These are phyloP conservation scores for Fusarium sp. DNA, from an alignment of 2,329 filamentous ascomycete species.

Conservation along the genomic window DNA sequence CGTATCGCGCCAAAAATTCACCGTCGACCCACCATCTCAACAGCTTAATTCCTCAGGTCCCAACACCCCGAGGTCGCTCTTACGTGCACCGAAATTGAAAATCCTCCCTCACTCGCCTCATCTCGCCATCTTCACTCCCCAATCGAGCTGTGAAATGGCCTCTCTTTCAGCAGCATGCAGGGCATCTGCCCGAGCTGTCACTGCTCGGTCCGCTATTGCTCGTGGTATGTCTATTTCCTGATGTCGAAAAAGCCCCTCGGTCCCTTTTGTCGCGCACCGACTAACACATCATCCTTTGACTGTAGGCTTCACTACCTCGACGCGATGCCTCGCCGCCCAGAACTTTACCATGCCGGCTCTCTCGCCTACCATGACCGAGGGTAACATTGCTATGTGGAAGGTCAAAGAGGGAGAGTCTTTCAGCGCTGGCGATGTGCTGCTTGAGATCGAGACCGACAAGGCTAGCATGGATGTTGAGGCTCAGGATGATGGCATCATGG, in stretches of 20 bases:
- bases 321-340: slow-evolving; percentile 75
- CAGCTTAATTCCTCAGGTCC: slow-evolving; percentile 23
- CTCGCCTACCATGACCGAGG: slow-evolving; percentile 94
- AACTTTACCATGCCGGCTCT: slow-evolving; percentile 93
- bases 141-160: slow-evolving; percentile 64
- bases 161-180: slow-evolving; percentile 73
- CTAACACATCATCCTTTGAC: slow-evolving; percentile 29
- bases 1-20: slow-evolving; percentile 49
- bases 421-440: slow-evolving; percentile 83
- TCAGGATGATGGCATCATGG: slow-evolving; percentile 86
- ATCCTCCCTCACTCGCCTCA: slow-evolving; percentile 24
- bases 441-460: slow-evolving; percentile 95
- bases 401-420: slow-evolving; percentile 89
- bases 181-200: slow-evolving; percentile 69
- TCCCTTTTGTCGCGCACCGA: slow-evolving; percentile 42
- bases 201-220: slow-evolving; percentile 58
- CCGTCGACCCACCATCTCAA: slow-evolving; percentile 40
- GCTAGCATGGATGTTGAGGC: slow-evolving; percentile 95
- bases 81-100: slow-evolving; percentile 33
- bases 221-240: slow-evolving; percentile 62
- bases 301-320: slow-evolving; percentile 72
- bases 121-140: slow-evolving; percentile 35
- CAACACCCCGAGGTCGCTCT: slow-evolving; percentile 39
- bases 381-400: slow-evolving; percentile 86
- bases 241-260: slow-evolving; percentile 25